These are phyloP conservation scores for Boletus eberwhitei DNA, from an alignment of 768 basidiomycete genomes.

Conservation along the genomic window DNA sequence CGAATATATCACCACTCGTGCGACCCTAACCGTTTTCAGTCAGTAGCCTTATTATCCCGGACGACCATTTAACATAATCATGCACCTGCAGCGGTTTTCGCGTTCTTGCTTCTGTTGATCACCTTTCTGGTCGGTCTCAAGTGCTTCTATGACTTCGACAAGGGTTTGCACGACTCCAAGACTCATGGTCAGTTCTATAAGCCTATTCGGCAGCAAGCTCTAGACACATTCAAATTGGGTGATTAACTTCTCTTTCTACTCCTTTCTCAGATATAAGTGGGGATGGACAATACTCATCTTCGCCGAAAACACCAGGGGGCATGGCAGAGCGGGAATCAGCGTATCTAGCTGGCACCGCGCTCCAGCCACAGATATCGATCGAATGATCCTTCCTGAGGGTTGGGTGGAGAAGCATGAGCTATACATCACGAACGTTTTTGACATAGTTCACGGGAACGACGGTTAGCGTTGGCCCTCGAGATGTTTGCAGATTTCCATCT, in stretches of 20 bases:
- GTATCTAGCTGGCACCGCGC: slow-evolving; percentile 42
- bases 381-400: slow-evolving; percentile 42
- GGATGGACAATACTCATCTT: slow-evolving; percentile 42
- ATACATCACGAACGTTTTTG: slow-evolving; percentile 3
- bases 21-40: slow-evolving; percentile 82
- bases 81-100: slow-evolving; percentile 55
- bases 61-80: neutral
- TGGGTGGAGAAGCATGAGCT: neutral
- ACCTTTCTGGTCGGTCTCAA: slow-evolving; percentile 75
- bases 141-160: slow-evolving; percentile 80
- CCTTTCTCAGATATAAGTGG: slow-evolving; percentile 44
- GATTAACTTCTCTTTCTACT: slow-evolving; percentile 29
- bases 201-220: slow-evolving; percentile 27
- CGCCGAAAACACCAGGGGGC: slow-evolving; percentile 37
- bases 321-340: slow-evolving; percentile 47
- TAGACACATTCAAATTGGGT: slow-evolving; percentile 31
- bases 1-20: slow-evolving; percentile 69
- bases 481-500: slow-evolving; percentile 7
- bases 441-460: neutral
- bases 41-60: slow-evolving; percentile 21
- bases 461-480: neutral
- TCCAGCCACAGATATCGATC: slow-evolving; percentile 71
- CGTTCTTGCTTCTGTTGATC: slow-evolving; percentile 69
- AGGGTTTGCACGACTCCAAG: slow-evolving; percentile 73
- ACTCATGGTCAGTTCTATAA: slow-evolving; percentile 60